phyloP scores from a whole-genome alignment of 1,284 basidiomycete genomes.

The Coriolopsis trogii region DNA sequence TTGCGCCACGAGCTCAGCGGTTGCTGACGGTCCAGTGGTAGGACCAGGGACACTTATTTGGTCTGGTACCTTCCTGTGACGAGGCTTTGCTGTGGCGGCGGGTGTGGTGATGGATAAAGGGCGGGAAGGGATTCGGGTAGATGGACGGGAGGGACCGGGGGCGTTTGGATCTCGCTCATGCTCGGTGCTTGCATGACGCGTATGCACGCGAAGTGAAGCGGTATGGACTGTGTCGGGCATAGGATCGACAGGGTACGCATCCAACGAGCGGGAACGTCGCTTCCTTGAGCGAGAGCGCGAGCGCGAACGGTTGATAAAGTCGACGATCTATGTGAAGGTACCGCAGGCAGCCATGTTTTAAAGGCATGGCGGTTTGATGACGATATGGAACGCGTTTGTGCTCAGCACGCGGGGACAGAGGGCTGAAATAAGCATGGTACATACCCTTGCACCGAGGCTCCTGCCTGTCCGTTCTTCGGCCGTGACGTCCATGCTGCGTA shows the following conservation, averaged over 20 bases:
- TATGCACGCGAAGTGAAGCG: conserved; percentile 28
- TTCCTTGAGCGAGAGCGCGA: conserved; percentile 38
- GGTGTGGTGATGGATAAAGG: conserved; percentile 67
- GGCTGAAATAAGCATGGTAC: conserved; percentile 8
- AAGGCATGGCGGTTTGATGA: conserved; percentile 16
- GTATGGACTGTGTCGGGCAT: conserved; percentile 25
- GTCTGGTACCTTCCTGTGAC: conserved; percentile 20
- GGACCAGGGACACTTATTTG: conserved; percentile 12
- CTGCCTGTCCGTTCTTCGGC: conserved; percentile 31
- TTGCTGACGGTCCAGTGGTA: conserved; percentile 13
- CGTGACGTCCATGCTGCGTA: conserved; percentile 27
- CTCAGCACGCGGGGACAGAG: conserved; percentile 12
- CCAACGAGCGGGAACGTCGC: conserved; percentile 36
- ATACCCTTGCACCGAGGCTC: conserved; percentile 33
- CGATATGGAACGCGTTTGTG: not conserved
- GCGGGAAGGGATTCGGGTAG: conserved; percentile 54
- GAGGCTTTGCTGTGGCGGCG: conserved; percentile 59
- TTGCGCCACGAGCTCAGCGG: conserved; percentile 22
- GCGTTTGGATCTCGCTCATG: conserved; percentile 28
- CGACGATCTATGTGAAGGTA: conserved; percentile 32
- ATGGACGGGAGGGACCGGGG: conserved; percentile 44
- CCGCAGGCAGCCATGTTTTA: conserved; percentile 19
- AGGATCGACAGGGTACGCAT: conserved; percentile 28
- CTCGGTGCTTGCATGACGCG: conserved; percentile 29
- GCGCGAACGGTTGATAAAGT: conserved; percentile 38